Evolutionary conservation across 441 rosid genomes (phyloP), one percentile per base, ranked within the genome.

Genomic region (Croton setiger): DNA sequence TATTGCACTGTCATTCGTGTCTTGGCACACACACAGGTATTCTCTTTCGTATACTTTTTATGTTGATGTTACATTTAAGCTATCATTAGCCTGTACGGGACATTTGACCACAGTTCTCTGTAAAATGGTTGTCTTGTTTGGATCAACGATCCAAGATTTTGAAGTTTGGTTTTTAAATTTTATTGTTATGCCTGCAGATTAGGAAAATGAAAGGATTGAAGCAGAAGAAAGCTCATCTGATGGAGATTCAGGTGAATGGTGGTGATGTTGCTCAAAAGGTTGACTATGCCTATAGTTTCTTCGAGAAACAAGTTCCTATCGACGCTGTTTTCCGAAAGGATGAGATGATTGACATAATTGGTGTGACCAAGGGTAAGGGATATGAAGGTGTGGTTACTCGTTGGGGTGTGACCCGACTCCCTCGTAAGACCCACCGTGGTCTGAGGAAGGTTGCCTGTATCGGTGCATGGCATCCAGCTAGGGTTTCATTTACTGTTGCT

Each of bases 391-490:
- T 92, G 73, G 95, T 92, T 13, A 90, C 98, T 37, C 92, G 96
- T 54, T 92, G 96, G 96, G 98, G 98, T 74, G 96, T 90, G 11
- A 92, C 98, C n/a, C 87, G 98, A 49, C 91, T 92, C 37, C 98
- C 98, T 11, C 92, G 98, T 43, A 92, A 92, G 83, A 92, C 98
- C 65, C 98, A 92, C 68, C 83, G 98, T 45, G 98, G 97, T 79
- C 92, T 92, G 9, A 87, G 96, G 17, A 89, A 92, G 88, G 97
- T 92, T 20, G 96, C 97, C 56, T 92, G 97, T 83, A 89, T 92
- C 21, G 97, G 94, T 57, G 96, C 97, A 13, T 92, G 97, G 97
- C 96, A 92, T 86, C 97, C 96, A 37, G 96, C 96, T 54, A 88
- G 98, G 75, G 98, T 92, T 35, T 92, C 98, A 3, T 92, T 79